phyloP scores from a whole-genome alignment of 805 yeast genomes.

The Saccharomycopsis javanensis region DNA sequence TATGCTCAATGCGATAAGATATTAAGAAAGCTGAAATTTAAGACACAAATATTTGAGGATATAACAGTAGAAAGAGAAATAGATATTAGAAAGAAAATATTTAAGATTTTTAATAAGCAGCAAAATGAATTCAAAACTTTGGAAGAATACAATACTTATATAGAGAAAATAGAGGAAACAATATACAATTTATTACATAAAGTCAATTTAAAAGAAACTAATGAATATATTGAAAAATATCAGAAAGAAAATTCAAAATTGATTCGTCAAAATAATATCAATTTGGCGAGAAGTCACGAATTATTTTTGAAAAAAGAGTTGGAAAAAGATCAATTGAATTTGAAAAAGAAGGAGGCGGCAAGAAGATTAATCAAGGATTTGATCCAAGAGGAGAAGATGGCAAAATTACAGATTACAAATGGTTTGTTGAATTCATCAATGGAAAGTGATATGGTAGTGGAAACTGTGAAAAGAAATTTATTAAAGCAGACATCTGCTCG shows the following conservation, averaged over 20 bases:
- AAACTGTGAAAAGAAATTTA: constrained; percentile 42
- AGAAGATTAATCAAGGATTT: constrained; percentile 57
- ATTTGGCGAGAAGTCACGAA: constrained; percentile 62
- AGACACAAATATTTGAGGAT: constrained; percentile 88
- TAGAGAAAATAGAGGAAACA: constrained; percentile 76
- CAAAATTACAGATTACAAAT: constrained; percentile 48
- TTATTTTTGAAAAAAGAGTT: constrained; percentile 54
- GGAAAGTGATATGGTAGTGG: constrained; percentile 38
- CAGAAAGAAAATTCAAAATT: constrained; percentile 66
- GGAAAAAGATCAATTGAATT: constrained; percentile 57
- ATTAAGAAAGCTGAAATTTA: constrained; percentile 79
- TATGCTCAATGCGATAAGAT: constrained; percentile 84
- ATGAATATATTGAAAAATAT: constrained; percentile 53
- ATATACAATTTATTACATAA: constrained; percentile 68
- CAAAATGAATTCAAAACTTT: constrained; percentile 58
- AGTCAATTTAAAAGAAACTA: constrained; percentile 59
- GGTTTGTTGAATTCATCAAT: constrained; percentile 31
- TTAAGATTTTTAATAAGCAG: constrained; percentile 69
- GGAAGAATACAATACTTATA: constrained; percentile 59
- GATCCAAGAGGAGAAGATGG: constrained; percentile 40
- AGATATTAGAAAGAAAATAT: constrained; percentile 74
- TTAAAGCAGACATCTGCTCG: constrained; percentile 57
- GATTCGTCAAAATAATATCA: constrained; percentile 66
- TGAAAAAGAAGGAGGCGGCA: constrained; percentile 41
- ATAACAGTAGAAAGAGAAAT: constrained; percentile 84